A percentile compares a stretch with the other conserved stretches of the same genome.
Conservation (phyloP, 2,329 filamentous ascomycete genomes). For the Sporothrix mexicana region DNA sequence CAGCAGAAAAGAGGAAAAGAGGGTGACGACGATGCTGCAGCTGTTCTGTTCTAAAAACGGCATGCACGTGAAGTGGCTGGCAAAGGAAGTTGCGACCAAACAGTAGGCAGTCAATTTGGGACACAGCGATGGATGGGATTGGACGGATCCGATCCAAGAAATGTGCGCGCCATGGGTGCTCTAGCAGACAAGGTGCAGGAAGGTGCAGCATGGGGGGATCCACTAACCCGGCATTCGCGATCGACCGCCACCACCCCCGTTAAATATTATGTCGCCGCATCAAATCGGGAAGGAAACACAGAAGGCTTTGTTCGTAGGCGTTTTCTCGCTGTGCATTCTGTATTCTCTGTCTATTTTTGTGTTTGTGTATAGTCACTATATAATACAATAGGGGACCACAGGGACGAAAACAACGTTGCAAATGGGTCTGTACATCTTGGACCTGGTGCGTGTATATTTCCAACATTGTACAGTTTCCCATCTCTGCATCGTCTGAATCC, state of each 20-base stretch:
- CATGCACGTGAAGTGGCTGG: conserved; percentile 12
- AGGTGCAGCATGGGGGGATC: conserved; percentile 12
- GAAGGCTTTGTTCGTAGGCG: neutral
- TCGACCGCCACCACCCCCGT: conserved; percentile 25
- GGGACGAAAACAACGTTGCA: neutral
- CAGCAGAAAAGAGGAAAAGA: neutral
- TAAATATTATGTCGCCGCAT: neutral
- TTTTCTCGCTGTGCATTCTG: neutral
- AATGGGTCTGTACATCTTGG: neutral
- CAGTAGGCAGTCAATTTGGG: neutral
- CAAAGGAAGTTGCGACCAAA: neutral
- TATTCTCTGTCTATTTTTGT: neutral
- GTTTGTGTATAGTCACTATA: neutral
- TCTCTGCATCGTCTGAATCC: neutral
- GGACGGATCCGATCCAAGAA: conserved; percentile 14
- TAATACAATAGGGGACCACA: too few species aligned
- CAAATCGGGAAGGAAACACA: conserved; percentile 34
- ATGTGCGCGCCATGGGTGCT: neutral
- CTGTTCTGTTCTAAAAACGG: neutral
- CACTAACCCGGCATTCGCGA: conserved; percentile 29
- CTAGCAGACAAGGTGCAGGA: neutral
- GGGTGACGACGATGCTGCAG: conserved; percentile 1
- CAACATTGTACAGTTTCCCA: neutral
- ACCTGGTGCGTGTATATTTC: neutral
- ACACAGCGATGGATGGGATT: neutral